Evolutionary conservation across 495 filamentous ascomycete genomes (phyloP), one percentile per base, ranked within the genome.

Genomic region (Pyrenula massariospora): DNA sequence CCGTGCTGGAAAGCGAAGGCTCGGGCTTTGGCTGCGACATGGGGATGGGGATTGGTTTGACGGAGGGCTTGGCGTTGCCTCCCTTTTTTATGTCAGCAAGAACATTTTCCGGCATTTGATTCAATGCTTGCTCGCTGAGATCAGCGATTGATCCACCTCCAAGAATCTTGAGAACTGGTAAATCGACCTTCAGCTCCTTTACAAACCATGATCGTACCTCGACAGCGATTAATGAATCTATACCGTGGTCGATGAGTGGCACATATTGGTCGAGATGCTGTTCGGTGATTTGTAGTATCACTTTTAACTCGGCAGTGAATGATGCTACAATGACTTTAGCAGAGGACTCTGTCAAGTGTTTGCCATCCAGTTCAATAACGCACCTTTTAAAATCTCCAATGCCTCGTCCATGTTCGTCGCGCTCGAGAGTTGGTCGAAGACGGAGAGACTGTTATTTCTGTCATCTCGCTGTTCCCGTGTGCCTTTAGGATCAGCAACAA

Each of bases 161-260:
- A 2, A 82, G 54, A 31, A 84, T 70, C 65, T 82, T 77, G 52
- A 79, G 70, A 2, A 81, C 77, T 2, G 75, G 72, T 1, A 82
- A 57, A 47, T 80, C 73, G 10, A 64, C 65, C 0, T 65, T 55
- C 10, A 77, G 52, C 49, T 70, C 62, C 36, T 68, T 73, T 57
- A 67, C 58, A 53, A 72, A 70, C 70, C 71, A 72, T 12, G 59
- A 53, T 3, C 71, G 56, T 3, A 73, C 53, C 20, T 69, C 67
- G 15, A 74, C 63, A 10, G 70, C 64, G 1, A 70, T 60, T 11
- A 71, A 54, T 1, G 70, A 73, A 49, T 74, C 71, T 25, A 72
- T 55, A 1, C 70, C 71, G 3, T 73, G 56, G 1, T 70, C 68
- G 25, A 52, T 58, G 12, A 62, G 56, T 22, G 59, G 53, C 2